A percentile compares a stretch with the other conserved stretches of the same genome.
phyloP scores from a whole-genome alignment of 352 stramenopile genomes.

The Phytophthora pinifolia region DNA sequence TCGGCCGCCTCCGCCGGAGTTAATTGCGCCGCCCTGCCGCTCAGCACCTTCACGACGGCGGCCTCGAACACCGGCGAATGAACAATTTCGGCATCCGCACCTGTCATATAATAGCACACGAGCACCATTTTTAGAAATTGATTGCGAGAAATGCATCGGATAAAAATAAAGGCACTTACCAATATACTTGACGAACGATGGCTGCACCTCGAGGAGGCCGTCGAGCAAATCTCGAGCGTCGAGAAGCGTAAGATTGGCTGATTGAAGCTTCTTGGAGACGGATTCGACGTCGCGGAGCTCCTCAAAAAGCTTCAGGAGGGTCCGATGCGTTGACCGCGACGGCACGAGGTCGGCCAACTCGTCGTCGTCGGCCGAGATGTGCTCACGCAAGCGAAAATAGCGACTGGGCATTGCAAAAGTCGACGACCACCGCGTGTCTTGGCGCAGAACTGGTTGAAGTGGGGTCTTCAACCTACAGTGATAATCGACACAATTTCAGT shows the following conservation, averaged over 20 bases:
- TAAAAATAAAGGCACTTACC: too few species aligned
- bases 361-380: not conserved
- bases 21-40: too few species aligned
- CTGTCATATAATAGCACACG: too few species aligned
- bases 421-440: constrained; percentile 5
- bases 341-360: not conserved
- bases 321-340: not conserved
- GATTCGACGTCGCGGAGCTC: constrained; percentile 1
- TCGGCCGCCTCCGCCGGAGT: too few species aligned
- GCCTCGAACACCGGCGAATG: too few species aligned
- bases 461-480: too few species aligned
- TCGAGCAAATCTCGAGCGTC: constrained; percentile 4
- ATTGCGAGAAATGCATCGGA: too few species aligned
- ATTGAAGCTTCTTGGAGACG: constrained; percentile 7
- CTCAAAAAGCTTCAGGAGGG: not conserved
- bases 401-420: not conserved
- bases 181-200: not conserved
- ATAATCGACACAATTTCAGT: too few species aligned
- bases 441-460: too few species aligned
- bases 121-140: too few species aligned
- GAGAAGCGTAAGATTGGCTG: not conserved
- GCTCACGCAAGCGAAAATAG: not conserved
- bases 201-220: not conserved
- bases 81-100: too few species aligned
- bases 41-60: too few species aligned